Conservation (phyloP, 805 yeast species). For the Lachancea kluyveri region DNA sequence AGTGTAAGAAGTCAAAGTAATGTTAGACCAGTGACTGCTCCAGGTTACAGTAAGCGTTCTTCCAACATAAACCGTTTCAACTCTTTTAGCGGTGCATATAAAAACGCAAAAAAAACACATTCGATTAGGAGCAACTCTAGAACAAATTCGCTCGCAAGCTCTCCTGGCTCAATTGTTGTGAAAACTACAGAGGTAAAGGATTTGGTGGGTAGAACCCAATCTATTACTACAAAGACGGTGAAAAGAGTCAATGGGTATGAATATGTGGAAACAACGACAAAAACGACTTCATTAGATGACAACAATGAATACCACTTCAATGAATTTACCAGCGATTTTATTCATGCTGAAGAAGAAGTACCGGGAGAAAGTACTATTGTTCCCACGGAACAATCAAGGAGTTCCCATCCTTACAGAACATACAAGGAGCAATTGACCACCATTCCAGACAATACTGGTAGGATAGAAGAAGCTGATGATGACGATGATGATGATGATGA, state of each 20-base stretch:
- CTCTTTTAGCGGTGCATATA: no score
- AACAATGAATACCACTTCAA: conserved; percentile 28
- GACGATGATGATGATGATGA: conserved; percentile 3
- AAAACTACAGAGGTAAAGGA: conserved; percentile 48
- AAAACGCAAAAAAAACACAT: neutral
- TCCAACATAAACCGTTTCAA: no score
- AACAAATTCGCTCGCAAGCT: conserved; percentile 16
- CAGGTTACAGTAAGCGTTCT: no score
- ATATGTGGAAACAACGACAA: conserved; percentile 42
- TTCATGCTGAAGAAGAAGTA: conserved; percentile 4
- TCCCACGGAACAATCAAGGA: no score
- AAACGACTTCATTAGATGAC: conserved; percentile 26
- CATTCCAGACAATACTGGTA: no score
- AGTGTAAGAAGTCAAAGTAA: conserved; percentile 3
- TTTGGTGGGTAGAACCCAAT: conserved; percentile 45
- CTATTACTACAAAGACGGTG: conserved; percentile 49
- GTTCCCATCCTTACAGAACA: no score
- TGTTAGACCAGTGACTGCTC: no score
- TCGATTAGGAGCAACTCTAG: conserved; percentile 13
- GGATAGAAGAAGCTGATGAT: conserved; percentile 6
- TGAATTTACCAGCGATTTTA: conserved; percentile 17
- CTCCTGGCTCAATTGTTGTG: conserved; percentile 31
- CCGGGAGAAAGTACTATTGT: no score
- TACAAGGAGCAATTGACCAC: no score
- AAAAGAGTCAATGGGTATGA: conserved; percentile 44